phyloP scores from a whole-genome alignment of 768 basidiomycete genomes.

The Lentinula guzmanii region DNA sequence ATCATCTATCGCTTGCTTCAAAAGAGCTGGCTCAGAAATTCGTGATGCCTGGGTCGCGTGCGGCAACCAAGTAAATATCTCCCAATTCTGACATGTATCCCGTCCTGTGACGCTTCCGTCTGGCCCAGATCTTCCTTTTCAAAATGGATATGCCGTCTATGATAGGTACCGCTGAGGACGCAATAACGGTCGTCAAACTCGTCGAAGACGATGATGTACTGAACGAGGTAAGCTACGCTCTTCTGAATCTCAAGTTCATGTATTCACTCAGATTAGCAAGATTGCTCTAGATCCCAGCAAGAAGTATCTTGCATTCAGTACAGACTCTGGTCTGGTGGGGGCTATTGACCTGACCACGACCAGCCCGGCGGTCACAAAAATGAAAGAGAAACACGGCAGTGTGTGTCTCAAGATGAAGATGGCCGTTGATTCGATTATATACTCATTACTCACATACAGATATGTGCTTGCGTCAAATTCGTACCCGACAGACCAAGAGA shows the following conservation, averaged over 20 bases:
- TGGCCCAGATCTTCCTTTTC: conserved; percentile 36
- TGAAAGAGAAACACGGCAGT: conserved; percentile 59
- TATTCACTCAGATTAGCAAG: conserved; percentile 42
- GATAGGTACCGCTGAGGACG: conserved; percentile 49
- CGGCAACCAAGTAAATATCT: conserved; percentile 43
- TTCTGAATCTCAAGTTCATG: neutral
- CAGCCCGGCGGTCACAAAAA: conserved; percentile 38
- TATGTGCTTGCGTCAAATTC: conserved; percentile 66
- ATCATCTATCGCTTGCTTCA: conserved; percentile 51
- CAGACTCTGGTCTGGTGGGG: conserved; percentile 66
- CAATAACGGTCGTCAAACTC: conserved; percentile 36
- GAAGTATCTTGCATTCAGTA: conserved; percentile 59
- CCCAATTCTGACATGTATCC: neutral
- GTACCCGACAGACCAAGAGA: conserved; percentile 68
- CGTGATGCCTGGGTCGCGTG: conserved; percentile 62
- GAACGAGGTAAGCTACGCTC: conserved; percentile 50
- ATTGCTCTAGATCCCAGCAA: conserved; percentile 53
- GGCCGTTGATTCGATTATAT: neutral
- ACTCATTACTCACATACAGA: conserved; percentile 30
- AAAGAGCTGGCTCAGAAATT: conserved; percentile 31
- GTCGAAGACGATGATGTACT: conserved; percentile 49
- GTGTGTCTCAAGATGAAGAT: conserved; percentile 33
- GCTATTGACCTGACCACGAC: conserved; percentile 53
- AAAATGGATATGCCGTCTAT: conserved; percentile 42
- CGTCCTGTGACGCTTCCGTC: neutral